Base-by-base conservation (phyloP, 345 rosid genomes). In the Bruguiera parviflora region DNA sequence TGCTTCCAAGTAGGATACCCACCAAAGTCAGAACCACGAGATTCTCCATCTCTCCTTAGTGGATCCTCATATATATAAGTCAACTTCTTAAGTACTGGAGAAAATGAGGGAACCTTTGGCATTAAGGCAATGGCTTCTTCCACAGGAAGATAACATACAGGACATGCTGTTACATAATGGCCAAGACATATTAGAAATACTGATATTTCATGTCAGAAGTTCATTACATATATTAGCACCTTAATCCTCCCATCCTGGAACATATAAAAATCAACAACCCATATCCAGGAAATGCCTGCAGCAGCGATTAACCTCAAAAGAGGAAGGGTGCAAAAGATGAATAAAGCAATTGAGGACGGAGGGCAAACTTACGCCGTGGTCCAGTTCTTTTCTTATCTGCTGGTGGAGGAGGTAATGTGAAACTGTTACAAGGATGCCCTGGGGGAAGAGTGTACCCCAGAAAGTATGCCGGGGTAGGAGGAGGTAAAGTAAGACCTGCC, bases 11-110 rank as follows among this genome's bases (percentile, higher is more conserved):
- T 84, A 77, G 99, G 97, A 81, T 85, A 96, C 64, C 99, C 99
- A 73, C 99, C 98, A 81, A 96, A 96, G 27, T 89, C 97, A 1
- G 99, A 96, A 68, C 99, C 99, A 71, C 99, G 97, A 78, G 90
- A 96, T 77, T 89, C 97, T 57, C 86, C 83, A 6, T 81, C 78
- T 73, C 71, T 87, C 60, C 74, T 88, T 29, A 80, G 61, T 16
- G 84, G 83, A 71, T 89, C 89, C 84, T 90, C 97, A 61, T 75
- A 75, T 62, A 96, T 78, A 66, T 92, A 96, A 6, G 91, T 82
- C 74, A 96, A 81, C 71, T 82, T 76, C 79, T 89, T 87, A 67
- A 96, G 74, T 63, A 88, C 84, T 1, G 96, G 98, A 55, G 97
- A 90, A 79, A 78, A 88, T 58, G 98, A 90, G 22, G 99, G 88